A percentile compares a stretch with the other conserved stretches of the same genome.
These are phyloP conservation scores for Microdochium trichocladiopsis DNA, from an alignment of 2,329 filamentous ascomycete species.

Conservation along the genomic window DNA sequence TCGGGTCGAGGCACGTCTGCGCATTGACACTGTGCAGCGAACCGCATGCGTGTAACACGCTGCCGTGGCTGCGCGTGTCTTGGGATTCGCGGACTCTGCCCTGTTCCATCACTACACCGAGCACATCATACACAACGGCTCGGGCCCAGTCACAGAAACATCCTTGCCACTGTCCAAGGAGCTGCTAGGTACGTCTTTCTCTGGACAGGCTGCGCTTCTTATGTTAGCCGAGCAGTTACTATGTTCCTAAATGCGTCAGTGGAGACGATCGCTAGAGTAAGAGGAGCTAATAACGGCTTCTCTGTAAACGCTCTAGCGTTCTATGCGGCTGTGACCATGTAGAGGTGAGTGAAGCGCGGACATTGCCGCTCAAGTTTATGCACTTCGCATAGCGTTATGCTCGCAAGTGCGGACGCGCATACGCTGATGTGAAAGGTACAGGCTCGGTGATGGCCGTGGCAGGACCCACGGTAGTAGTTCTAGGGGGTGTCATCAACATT, in stretches of 20 bases:
- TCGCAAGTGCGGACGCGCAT: not conserved
- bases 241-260: not conserved
- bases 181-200: no score
- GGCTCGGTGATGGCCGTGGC: not conserved
- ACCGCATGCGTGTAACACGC: not conserved
- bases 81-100: not conserved
- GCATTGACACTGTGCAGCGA: not conserved
- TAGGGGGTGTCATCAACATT: no score
- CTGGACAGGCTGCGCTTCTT: no score
- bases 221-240: not conserved
- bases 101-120: not conserved
- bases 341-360: not conserved
- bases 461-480: not conserved
- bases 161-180: no score
- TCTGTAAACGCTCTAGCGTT: not conserved
- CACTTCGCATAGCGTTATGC: not conserved
- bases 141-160: no score
- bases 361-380: not conserved
- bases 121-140: not conserved
- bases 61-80: not conserved
- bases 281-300: not conserved
- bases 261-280: not conserved
- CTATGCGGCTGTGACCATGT: no score
- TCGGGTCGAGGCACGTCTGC: not conserved
- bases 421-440: not conserved